Percentiles rank a stretch among this genome's conserved stretches.
phyloP scores from a whole-genome alignment of 441 rosid genomes.

The Corymbia citriodora region DNA sequence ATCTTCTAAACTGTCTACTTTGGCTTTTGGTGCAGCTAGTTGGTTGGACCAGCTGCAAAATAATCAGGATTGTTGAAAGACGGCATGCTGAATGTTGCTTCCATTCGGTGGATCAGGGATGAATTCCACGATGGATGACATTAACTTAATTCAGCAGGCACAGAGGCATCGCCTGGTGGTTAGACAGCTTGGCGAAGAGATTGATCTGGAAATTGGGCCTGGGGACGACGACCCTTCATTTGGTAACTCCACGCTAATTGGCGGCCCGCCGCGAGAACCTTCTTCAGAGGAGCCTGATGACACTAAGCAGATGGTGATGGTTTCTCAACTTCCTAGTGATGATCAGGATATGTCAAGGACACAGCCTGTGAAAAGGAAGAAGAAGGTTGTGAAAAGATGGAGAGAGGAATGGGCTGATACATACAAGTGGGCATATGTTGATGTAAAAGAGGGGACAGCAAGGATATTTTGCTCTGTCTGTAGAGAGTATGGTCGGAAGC shows the following conservation, averaged over 20 bases:
- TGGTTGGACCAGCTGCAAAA: not conserved
- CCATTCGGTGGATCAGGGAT: slow-evolving; percentile 72
- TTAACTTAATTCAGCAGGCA: slow-evolving; percentile 95
- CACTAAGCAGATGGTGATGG: slow-evolving; percentile 70
- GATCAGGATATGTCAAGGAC: slow-evolving; percentile 73
- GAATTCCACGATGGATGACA: slow-evolving; percentile 95
- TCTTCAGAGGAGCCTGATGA: slow-evolving; percentile 83
- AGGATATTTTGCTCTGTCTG: slow-evolving; percentile 98
- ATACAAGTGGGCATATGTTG: slow-evolving; percentile 99
- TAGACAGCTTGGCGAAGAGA: slow-evolving; percentile 93
- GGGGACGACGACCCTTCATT: slow-evolving; percentile 91
- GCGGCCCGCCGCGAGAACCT: slow-evolving; percentile 64
- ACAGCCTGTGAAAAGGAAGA: slow-evolving; percentile 78
- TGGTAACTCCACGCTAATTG: slow-evolving; percentile 62
- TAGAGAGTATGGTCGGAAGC: slow-evolving; percentile 96
- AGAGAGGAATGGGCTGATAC: slow-evolving; percentile 99
- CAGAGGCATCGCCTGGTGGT: slow-evolving; percentile 96
- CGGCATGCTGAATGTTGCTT: slow-evolving; percentile 96
- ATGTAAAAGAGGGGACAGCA: slow-evolving; percentile 92
- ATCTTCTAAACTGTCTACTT: not conserved
- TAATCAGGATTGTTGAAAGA: slow-evolving; percentile 18
- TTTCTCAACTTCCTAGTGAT: slow-evolving; percentile 56
- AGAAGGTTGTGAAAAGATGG: slow-evolving; percentile 98
- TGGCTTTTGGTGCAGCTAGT: slow-evolving; percentile 20
- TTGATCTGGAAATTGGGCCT: slow-evolving; percentile 95